Evolutionary conservation across 2,329 filamentous ascomycete genomes (phyloP).

Genomic region (Xylariales sp.): DNA sequence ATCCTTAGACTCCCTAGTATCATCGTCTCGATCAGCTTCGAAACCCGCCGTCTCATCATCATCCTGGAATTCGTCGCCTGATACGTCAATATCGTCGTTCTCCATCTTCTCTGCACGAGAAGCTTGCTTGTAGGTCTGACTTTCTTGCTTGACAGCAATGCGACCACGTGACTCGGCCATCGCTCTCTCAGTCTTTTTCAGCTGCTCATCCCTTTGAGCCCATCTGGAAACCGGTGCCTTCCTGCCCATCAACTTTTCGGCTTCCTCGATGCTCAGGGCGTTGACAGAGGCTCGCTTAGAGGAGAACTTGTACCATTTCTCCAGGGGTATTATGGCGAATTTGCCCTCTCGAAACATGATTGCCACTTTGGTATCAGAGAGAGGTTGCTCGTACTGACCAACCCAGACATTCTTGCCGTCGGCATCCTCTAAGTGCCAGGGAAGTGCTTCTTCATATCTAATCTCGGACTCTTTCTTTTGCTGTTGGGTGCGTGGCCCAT

Average conservation of each 20-base stretch:
- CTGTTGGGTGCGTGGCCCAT: conserved; percentile 74
- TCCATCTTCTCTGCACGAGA: conserved; percentile 63
- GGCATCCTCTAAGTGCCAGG: conserved; percentile 95
- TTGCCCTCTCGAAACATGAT: conserved; percentile 64
- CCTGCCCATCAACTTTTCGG: conserved; percentile 76
- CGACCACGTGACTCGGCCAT: conserved; percentile 57
- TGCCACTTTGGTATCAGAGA: conserved; percentile 82
- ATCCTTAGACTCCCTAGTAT: conserved; percentile 66
- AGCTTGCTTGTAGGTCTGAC: conserved; percentile 55
- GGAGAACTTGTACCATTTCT: conserved; percentile 92
- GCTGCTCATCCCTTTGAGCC: conserved; percentile 60
- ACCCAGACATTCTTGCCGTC: conserved; percentile 95
- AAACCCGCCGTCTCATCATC: conserved; percentile 77
- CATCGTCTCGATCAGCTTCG: conserved; percentile 77
- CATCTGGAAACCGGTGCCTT: conserved; percentile 74
- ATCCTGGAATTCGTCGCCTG: conserved; percentile 75
- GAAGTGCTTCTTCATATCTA: conserved; percentile 90
- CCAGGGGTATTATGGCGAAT: conserved; percentile 83
- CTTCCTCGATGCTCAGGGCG: conserved; percentile 74
- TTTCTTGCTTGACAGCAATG: conserved; percentile 64
- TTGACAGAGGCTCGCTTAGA: conserved; percentile 71
- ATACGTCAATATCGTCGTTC: conserved; percentile 64
- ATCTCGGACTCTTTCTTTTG: conserved; percentile 68
- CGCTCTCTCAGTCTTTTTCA: conserved; percentile 50
- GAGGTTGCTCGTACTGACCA: conserved; percentile 81